Percentiles rank a stretch among this genome's conserved stretches.
Conservation (phyloP, 179 eudicot genomes). For the Amaranthus tricolor region DNA sequence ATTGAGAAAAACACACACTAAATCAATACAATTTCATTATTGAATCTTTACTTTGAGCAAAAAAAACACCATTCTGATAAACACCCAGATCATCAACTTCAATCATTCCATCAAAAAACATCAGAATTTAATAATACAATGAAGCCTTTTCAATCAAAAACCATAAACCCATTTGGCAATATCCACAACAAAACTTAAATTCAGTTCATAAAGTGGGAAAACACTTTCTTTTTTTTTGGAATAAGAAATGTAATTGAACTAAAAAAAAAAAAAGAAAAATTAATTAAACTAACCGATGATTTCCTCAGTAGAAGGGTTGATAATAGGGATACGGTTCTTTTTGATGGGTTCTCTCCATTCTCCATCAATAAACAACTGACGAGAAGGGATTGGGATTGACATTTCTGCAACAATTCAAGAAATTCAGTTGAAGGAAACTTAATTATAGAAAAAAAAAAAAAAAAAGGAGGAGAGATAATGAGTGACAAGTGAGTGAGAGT, state of each 20-base stretch:
- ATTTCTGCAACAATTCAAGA: neutral
- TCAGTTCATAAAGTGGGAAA: neutral
- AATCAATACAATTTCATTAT: no score
- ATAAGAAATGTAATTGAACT: neutral
- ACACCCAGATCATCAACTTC: no score
- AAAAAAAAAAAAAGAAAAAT: neutral
- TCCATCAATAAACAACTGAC: slow-evolving; percentile 81
- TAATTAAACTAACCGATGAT: slow-evolving; percentile 37
- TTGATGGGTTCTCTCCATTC: slow-evolving; percentile 78
- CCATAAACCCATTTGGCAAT: neutral
- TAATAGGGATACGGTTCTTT: slow-evolving; percentile 58
- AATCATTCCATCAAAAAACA: no score
- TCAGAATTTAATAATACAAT: no score
- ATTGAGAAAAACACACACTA: no score
- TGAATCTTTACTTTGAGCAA: no score
- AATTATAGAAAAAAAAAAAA: neutral
- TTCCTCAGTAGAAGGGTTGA: slow-evolving; percentile 83
- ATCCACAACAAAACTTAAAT: neutral
- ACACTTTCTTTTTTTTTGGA: neutral
- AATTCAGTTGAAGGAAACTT: no score
- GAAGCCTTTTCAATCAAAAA: no score
- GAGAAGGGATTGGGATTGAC: slow-evolving; percentile 55
- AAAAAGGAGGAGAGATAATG: slow-evolving; percentile 6
- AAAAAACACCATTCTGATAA: no score
- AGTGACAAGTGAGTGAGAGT: neutral